Evolutionary conservation across 2,329 filamentous ascomycete species (phyloP), one percentile per base, ranked within the genome.

Genomic region (Cadophora gregata): DNA sequence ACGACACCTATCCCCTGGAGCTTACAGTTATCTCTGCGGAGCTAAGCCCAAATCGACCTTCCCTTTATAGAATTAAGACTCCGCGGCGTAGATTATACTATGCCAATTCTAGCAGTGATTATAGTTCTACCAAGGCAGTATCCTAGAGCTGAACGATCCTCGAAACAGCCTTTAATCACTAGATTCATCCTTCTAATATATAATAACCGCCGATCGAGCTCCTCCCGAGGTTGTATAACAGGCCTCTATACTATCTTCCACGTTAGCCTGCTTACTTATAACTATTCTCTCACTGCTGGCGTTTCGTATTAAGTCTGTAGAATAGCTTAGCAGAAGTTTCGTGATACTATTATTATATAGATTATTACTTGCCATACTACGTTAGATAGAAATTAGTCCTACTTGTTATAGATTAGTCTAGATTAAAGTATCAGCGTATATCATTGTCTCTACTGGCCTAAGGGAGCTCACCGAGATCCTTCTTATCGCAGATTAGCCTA

Each of bases 181-280:
- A 67, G 62, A 65, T 67, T 60, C 45, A 69, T 62, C 60, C 33
- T 67, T 71, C 60, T 58, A 69, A 70, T 67, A 71, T 71, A 42
- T 31, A 68, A 69, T 27, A 21, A 45, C 48, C 25, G 27, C 62
- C 7, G 63, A 68, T 71, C 47, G 55, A 69, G 58, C 61, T 66
- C 45, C 58, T 69, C 19, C 33, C 59, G 63, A 69, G 59, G 56
- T 65, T 31, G 27, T 65, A 70, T 61, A 63, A 70, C 27, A 0
- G 70, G 55, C 62, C 60, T 68, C 47, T 56, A 0, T 63, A 50
- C 45, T 9, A 67, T 66, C 51, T 55, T 69, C 62, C 36, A 70
- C 66, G 55, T 68, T 42, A 65, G 50, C 64, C 36, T 68, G 51
- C 67, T 55, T 66, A 16, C 58, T 68, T 65, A 50, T 70, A 47